Evolutionary conservation across 306 rosid species (phyloP).

Genomic region (Fragaria nilgerrensis): DNA sequence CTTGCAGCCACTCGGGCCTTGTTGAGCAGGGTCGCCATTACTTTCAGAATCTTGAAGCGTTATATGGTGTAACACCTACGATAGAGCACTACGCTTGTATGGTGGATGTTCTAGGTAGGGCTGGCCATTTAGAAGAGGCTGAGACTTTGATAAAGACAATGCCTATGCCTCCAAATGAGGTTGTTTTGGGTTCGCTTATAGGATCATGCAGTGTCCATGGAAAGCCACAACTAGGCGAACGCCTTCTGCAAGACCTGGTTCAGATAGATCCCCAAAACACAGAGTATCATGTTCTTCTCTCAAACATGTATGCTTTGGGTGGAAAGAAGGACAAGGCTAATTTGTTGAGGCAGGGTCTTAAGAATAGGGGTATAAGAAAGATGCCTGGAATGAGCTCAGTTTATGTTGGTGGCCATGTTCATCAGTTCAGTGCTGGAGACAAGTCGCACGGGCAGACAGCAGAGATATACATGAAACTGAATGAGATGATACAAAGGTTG

Average conservation of each 20-base stretch:
- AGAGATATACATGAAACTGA: slow-evolving; percentile 49
- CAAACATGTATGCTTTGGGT: slow-evolving; percentile 57
- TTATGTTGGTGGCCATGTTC: slow-evolving; percentile 51
- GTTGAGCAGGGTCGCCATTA: slow-evolving; percentile 54
- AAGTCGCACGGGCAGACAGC: slow-evolving; percentile 46
- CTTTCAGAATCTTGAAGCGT: slow-evolving; percentile 47
- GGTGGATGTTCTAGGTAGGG: slow-evolving; percentile 72
- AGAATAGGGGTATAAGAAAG: slow-evolving; percentile 54
- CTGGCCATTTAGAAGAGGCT: slow-evolving; percentile 64
- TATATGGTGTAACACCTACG: slow-evolving; percentile 39
- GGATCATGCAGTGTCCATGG: slow-evolving; percentile 61
- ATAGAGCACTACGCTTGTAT: slow-evolving; percentile 74
- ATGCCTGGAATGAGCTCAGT: slow-evolving; percentile 70
- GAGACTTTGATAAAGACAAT: slow-evolving; percentile 38
- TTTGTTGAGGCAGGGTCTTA: slow-evolving; percentile 48
- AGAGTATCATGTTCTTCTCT: slow-evolving; percentile 62
- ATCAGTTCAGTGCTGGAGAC: slow-evolving; percentile 66
- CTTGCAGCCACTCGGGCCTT: slow-evolving; percentile 72
- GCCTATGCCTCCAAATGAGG: slow-evolving; percentile 70
- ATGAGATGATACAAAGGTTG: slow-evolving; percentile 56
- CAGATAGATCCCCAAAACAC: slow-evolving; percentile 56
- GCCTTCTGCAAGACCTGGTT: slow-evolving; percentile 45
- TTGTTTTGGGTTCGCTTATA: slow-evolving; percentile 67
- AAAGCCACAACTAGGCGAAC: slow-evolving; percentile 55
- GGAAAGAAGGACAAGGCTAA: slow-evolving; percentile 60